Base-by-base conservation (phyloP, 768 basidiomycete genomes). In the Russula brevipes region DNA sequence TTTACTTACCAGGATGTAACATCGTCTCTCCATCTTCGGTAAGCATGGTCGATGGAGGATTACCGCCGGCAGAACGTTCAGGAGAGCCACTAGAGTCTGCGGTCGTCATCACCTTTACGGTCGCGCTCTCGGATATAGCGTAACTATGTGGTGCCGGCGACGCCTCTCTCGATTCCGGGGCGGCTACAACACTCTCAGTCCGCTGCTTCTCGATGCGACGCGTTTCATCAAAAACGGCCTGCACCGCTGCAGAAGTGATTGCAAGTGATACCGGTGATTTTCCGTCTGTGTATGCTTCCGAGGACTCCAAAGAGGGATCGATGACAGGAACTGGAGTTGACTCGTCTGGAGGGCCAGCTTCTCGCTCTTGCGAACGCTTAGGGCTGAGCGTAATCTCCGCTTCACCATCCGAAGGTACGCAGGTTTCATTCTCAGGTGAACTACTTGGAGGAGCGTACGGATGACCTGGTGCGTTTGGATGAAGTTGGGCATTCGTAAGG, bases 11-110 rank as follows among this genome's bases (percentile, higher is more conserved):
- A 74, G 85, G 83, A 72, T 85, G 84, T 66, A 87, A 73, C 83
- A 87, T 87, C 5, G 84, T 81, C 68, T 82, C 83, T 9, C 82
- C 84, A 69, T 86, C 85, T 69, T 85, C 84, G 2, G 82, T 85
- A 16, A 85, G 74, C 66, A 85, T 81, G 1, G 63, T 60, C n/a
- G 63, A 60, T 9, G 46, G 54, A 65, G 81, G 78, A 63, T 82
- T 82, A 78, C 80, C 79, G 16, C 78, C 76, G 46, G 75, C 77
- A 12, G 79, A 75, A 38, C 74, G 75, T 54, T 63, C 42, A 67
- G 67, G 10, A 70, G 69, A 19, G 36, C 33, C 35, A 19, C 35
- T 39, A 24, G 58, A 31, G 46, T 60, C 54, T 16, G n/a, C 24
- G 8, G 33, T n/a, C 12, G 24, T 59, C 33, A 41, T 46, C 49